A percentile compares a stretch with the other conserved stretches of the same genome.
These are phyloP conservation scores for Mollisiaceae sp. DNA, from an alignment of 2,329 filamentous ascomycete genomes.

Conservation along the genomic window DNA sequence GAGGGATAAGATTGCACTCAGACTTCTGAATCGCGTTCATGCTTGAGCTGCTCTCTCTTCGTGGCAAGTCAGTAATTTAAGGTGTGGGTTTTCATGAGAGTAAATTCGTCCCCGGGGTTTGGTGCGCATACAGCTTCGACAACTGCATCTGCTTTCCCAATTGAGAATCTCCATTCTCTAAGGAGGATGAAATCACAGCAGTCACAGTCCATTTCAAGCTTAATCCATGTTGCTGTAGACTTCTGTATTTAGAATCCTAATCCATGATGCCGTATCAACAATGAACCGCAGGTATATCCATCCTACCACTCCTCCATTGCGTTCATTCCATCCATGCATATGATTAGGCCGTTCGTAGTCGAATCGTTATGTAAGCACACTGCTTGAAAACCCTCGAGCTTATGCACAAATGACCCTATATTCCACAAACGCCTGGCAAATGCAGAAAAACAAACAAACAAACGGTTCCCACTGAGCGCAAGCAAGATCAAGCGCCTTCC, in stretches of 20 bases:
- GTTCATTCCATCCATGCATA: neutral
- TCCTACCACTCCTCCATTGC: neutral
- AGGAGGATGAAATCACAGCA: no score
- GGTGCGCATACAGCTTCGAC: neutral
- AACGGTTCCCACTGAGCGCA: neutral
- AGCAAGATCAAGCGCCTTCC: conserved; percentile 43
- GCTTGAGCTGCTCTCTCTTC: neutral
- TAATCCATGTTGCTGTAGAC: neutral
- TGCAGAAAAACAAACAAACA: neutral
- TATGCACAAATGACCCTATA: neutral
- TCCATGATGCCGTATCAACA: neutral
- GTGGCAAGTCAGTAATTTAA: no score
- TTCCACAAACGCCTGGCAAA: neutral
- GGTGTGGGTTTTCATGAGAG: neutral
- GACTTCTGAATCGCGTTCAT: neutral
- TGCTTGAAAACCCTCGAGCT: neutral
- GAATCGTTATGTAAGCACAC: conserved; percentile 1
- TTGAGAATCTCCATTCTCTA: no score
- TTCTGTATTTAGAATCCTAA: neutral
- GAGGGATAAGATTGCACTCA: no score
- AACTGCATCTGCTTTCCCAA: neutral
- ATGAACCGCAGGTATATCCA: neutral
- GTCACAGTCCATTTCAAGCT: no score
- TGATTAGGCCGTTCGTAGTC: neutral
- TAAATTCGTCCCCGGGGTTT: neutral